Evolutionary conservation across 2,329 filamentous ascomycete species (phyloP).

Genomic region (Fusarium armeniacum): DNA sequence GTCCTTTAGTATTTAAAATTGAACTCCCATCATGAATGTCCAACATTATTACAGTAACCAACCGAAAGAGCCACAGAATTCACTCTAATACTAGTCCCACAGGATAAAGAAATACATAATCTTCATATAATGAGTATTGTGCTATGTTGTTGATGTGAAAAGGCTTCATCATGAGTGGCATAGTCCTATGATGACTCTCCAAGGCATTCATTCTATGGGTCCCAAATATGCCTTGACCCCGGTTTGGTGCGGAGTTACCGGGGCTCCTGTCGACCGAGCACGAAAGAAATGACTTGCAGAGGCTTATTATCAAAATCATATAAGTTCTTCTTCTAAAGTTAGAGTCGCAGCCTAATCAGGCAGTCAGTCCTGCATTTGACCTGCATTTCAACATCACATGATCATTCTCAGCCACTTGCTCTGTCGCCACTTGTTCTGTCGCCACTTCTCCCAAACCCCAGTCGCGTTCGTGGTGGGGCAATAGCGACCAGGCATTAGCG

Average conservation of each 20-base stretch:
- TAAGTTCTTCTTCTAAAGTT: neutral
- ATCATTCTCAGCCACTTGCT: constrained; percentile 8
- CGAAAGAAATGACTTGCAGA: constrained; percentile 5
- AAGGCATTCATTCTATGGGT: constrained; percentile 16
- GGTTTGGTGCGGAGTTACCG: neutral
- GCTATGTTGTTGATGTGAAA: neutral
- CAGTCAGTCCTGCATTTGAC: constrained; percentile 1
- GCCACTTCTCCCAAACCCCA: neutral
- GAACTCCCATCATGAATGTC: too few species aligned
- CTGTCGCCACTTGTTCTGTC: neutral
- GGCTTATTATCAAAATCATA: neutral
- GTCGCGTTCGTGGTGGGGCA: constrained; percentile 10
- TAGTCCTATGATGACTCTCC: constrained; percentile 26
- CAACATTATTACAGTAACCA: neutral
- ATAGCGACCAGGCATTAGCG: constrained; percentile 1
- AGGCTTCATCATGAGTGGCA: constrained; percentile 16
- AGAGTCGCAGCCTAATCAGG: constrained; percentile 2
- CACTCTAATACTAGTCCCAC: too few species aligned
- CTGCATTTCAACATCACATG: constrained; percentile 30
- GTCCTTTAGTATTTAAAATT: neutral
- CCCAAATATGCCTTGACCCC: constrained; percentile 17
- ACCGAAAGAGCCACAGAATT: neutral
- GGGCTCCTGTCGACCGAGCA: neutral
- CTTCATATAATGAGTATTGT: neutral
- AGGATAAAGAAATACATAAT: neutral